These are phyloP conservation scores for Dactylella cylindrospora DNA, from an alignment of 2,329 filamentous ascomycete genomes.

Conservation along the genomic window DNA sequence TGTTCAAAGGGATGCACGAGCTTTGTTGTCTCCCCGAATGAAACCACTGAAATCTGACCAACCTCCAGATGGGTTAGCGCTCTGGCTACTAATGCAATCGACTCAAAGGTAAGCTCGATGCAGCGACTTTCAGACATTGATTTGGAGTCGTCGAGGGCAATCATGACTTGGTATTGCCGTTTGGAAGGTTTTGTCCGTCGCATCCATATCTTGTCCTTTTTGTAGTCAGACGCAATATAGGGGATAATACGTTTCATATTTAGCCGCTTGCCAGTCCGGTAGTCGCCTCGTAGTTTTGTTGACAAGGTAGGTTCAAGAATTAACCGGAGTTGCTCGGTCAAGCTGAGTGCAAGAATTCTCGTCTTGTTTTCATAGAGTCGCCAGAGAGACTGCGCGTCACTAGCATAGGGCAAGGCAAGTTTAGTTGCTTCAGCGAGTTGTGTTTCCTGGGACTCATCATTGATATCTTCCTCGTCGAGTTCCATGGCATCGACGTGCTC, in stretches of 20 bases:
- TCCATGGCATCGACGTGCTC: conserved; percentile 32
- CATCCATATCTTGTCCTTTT: conserved; percentile 99
- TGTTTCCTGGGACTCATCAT: background rate
- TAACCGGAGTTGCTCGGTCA: conserved; percentile 92
- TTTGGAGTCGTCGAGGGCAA: conserved; percentile 93
- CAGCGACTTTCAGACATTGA: conserved; percentile 83
- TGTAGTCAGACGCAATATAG: conserved; percentile 97
- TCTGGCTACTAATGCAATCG: conserved; percentile 84
- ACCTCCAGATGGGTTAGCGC: conserved; percentile 89
- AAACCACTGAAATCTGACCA: conserved; percentile 86
- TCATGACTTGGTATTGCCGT: conserved; percentile 92
- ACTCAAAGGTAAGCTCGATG: conserved; percentile 83
- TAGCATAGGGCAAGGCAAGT: conserved; percentile 47
- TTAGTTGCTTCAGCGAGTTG: background rate
- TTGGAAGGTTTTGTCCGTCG: conserved; percentile 87
- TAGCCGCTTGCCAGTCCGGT: conserved; percentile 94
- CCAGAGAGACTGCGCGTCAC: conserved; percentile 75
- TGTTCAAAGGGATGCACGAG: conserved; percentile 82
- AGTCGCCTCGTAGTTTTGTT: conserved; percentile 93
- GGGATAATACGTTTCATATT: conserved; percentile 99
- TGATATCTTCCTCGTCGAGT: conserved; percentile 12
- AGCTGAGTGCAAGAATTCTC: conserved; percentile 78
- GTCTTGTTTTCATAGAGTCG: conserved; percentile 79
- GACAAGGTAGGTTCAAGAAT: conserved; percentile 93
- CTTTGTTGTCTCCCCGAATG: conserved; percentile 81